These are phyloP conservation scores for Marasmius tenuissimus DNA, from an alignment of 1,284 basidiomycete genomes.

Conservation along the genomic window DNA sequence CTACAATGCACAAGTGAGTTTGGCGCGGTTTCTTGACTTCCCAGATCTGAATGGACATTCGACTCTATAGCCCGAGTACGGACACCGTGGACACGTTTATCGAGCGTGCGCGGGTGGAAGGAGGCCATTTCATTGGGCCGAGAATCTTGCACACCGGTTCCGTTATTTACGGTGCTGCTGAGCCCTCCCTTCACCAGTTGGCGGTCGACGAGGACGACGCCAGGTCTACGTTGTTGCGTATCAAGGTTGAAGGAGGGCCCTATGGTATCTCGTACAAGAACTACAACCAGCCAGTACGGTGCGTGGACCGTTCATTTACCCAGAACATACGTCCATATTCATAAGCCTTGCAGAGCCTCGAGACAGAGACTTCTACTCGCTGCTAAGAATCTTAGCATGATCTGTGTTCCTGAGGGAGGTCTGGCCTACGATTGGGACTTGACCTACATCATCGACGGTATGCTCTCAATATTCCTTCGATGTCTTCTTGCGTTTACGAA, in stretches of 20 bases:
- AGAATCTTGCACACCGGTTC: slow-evolving; percentile 70
- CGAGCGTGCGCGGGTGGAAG: slow-evolving; percentile 66
- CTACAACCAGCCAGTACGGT: slow-evolving; percentile 70
- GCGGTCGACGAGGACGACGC: slow-evolving; percentile 65
- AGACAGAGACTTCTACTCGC: slow-evolving; percentile 64
- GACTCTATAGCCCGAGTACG: slow-evolving; percentile 53
- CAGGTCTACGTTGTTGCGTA: slow-evolving; percentile 57
- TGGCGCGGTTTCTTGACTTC: background rate
- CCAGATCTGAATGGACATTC: background rate
- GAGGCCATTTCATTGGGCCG: slow-evolving; percentile 65
- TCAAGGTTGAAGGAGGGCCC: slow-evolving; percentile 70
- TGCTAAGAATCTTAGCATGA: slow-evolving; percentile 62
- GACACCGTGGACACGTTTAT: slow-evolving; percentile 60
- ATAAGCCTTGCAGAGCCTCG: slow-evolving; percentile 48
- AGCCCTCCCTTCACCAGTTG: slow-evolving; percentile 52
- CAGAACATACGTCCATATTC: background rate
- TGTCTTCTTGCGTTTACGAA: background rate
- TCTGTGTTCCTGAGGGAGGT: slow-evolving; percentile 74
- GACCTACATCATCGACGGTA: slow-evolving; percentile 73
- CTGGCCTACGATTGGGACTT: slow-evolving; percentile 78
- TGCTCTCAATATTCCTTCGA: slow-evolving; percentile 10
- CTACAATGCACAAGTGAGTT: slow-evolving; percentile 71
- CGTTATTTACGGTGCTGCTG: slow-evolving; percentile 64
- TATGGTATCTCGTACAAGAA: slow-evolving; percentile 76
- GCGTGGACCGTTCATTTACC: slow-evolving; percentile 12